These are phyloP conservation scores for Penicillium psychrofluorescens DNA, from an alignment of 495 filamentous ascomycete genomes.

Conservation along the genomic window DNA sequence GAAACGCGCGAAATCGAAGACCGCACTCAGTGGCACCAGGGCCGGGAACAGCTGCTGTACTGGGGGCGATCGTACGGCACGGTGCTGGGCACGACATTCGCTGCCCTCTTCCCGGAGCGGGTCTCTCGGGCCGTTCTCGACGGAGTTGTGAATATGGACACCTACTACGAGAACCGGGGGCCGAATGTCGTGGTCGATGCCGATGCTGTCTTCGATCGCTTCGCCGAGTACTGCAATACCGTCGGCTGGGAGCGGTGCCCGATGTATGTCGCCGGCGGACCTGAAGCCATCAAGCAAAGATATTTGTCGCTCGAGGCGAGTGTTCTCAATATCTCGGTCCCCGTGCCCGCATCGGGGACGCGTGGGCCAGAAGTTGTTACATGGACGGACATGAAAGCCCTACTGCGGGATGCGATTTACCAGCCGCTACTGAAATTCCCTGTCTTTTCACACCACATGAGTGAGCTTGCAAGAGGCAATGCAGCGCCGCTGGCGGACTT, in stretches of 20 bases:
- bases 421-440: slow-evolving; percentile 53
- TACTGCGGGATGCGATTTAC: slow-evolving; percentile 39
- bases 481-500: slow-evolving; percentile 44
- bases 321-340: slow-evolving; percentile 38
- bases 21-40: slow-evolving; percentile 26
- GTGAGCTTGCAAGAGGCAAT: slow-evolving; percentile 47
- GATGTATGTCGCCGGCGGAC: slow-evolving; percentile 30
- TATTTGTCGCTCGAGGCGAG: slow-evolving; percentile 30
- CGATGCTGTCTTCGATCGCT: slow-evolving; percentile 38
- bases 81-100: slow-evolving; percentile 51
- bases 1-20: slow-evolving; percentile 14
- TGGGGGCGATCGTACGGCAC: slow-evolving; percentile 69
- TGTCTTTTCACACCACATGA: slow-evolving; percentile 44
- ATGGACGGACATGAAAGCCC: slow-evolving; percentile 33
- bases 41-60: slow-evolving; percentile 45
- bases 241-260: slow-evolving; percentile 34
- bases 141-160: slow-evolving; percentile 45
- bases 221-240: slow-evolving; percentile 41
- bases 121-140: slow-evolving; percentile 44
- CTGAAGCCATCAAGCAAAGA: slow-evolving; percentile 29
- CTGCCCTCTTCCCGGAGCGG: slow-evolving; percentile 46
- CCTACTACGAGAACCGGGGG: slow-evolving; percentile 35
- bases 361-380: slow-evolving; percentile 36
- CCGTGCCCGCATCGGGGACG: slow-evolving; percentile 24
- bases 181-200: slow-evolving; percentile 40